Conservation (phyloP, 2,329 filamentous ascomycete genomes). For the Penicillium sp. region DNA sequence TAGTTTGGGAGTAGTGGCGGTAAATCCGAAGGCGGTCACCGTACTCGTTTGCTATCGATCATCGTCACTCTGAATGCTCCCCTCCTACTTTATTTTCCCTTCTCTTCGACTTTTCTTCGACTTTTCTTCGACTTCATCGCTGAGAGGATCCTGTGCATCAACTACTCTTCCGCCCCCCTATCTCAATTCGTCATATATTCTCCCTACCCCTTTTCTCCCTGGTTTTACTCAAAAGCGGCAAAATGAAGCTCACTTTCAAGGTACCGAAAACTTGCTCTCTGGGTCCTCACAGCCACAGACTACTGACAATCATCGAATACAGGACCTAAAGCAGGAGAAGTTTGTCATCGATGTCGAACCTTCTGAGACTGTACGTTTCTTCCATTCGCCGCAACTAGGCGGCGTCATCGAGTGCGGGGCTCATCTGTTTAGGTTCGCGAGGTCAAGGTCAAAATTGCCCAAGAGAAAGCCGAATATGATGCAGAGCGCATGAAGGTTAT, state of each 20-base stretch:
- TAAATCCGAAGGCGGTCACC: slow-evolving; percentile 9
- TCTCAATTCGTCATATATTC: slow-evolving; percentile 8
- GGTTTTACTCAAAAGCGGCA: slow-evolving; percentile 38
- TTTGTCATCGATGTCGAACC: slow-evolving; percentile 95
- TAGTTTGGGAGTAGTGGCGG: background rate
- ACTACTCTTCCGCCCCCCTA: background rate
- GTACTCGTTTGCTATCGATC: slow-evolving; percentile 10
- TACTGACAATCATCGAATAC: slow-evolving; percentile 20
- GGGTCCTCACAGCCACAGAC: slow-evolving; percentile 13
- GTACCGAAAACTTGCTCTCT: slow-evolving; percentile 40
- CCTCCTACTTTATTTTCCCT: slow-evolving; percentile 28
- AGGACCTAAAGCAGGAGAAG: slow-evolving; percentile 99
- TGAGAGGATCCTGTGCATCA: slow-evolving; percentile 8
- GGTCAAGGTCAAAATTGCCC: slow-evolving; percentile 88
- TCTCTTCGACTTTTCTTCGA: slow-evolving; percentile 21
- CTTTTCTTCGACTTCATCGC: slow-evolving; percentile 12
- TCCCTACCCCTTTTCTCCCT: slow-evolving; percentile 25
- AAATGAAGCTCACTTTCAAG: slow-evolving; percentile 72
- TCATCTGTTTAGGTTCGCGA: slow-evolving; percentile 66
- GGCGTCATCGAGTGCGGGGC: slow-evolving; percentile 33
- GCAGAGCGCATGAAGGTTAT: slow-evolving; percentile 90
- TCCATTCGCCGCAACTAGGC: slow-evolving; percentile 9
- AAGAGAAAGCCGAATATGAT: slow-evolving; percentile 87
- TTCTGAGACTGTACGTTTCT: slow-evolving; percentile 72
- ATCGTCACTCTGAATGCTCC: slow-evolving; percentile 10